A percentile compares a stretch with the other conserved stretches of the same genome.
These are phyloP conservation scores for Macrophomina tecta DNA, from an alignment of 2,329 filamentous ascomycete species.

Conservation along the genomic window DNA sequence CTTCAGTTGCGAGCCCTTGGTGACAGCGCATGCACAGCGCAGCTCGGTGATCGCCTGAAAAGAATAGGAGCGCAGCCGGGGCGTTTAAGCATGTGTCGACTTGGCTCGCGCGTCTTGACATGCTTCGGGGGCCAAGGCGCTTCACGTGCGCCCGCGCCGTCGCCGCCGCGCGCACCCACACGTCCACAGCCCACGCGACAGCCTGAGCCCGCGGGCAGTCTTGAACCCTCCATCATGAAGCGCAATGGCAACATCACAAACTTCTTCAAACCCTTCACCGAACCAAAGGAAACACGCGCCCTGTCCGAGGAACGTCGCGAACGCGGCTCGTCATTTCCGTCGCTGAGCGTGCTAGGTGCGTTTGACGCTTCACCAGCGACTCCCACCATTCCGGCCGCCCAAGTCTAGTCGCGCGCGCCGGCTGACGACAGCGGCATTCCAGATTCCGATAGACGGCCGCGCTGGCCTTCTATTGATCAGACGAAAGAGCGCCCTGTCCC, in stretches of 20 bases:
- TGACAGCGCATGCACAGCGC: neutral
- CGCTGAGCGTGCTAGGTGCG: constrained; percentile 8
- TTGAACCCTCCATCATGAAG: constrained; percentile 16
- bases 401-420: neutral
- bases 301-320: constrained; percentile 12
- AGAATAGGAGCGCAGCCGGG: constrained; percentile 3
- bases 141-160: constrained; percentile 5
- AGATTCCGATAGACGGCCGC: neutral
- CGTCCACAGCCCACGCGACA: neutral
- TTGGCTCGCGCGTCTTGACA: constrained; percentile 2
- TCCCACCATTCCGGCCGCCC: neutral
- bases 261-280: constrained; percentile 51
- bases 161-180: constrained; percentile 1
- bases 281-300: constrained; percentile 37
- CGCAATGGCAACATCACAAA: constrained; percentile 48
- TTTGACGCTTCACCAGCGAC: neutral
- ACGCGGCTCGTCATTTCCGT: constrained; percentile 13
- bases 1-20: neutral
- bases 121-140: constrained; percentile 7
- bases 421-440: neutral
- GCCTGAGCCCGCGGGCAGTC: neutral
- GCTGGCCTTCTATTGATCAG: constrained; percentile 4
- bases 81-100: constrained; percentile 4
- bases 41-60: constrained; percentile 9
- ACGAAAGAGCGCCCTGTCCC: neutral